Percentiles rank a stretch among this genome's conserved stretches.
phyloP scores from a whole-genome alignment of 371 early-diverging fungal species.

The Apophysomyces ossiformis region DNA sequence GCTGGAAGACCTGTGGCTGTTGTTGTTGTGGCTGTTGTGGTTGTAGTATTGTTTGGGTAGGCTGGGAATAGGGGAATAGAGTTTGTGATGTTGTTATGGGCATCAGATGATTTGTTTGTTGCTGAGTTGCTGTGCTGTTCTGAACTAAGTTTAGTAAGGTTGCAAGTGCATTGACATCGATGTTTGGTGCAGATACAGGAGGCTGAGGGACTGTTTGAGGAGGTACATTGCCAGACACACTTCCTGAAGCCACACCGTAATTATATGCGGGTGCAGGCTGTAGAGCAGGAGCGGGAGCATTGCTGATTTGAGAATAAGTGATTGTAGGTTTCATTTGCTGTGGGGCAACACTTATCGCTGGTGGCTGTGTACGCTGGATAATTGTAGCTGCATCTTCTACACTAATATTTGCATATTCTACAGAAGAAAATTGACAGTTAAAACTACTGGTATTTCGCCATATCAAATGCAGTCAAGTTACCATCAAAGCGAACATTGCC shows the following conservation, averaged over 20 bases:
- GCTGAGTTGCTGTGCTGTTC: not conserved
- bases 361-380: slow-evolving; percentile 21
- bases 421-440: not conserved
- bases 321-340: not conserved
- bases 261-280: not conserved
- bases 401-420: slow-evolving; percentile 32
- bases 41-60: not conserved
- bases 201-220: slow-evolving; percentile 5
- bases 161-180: slow-evolving; percentile 12
- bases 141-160: slow-evolving; percentile 2
- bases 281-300: not conserved
- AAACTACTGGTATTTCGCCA: too few species aligned
- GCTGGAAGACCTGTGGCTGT: not conserved
- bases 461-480: slow-evolving; percentile 13
- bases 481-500: slow-evolving; percentile 37
- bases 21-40: not conserved
- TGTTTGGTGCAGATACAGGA: not conserved
- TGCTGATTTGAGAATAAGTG: slow-evolving; percentile 5
- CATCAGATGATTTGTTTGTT: not conserved
- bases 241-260: slow-evolving; percentile 2
- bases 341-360: not conserved
- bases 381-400: slow-evolving; percentile 32
- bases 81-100: not conserved
- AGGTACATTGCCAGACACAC: not conserved
- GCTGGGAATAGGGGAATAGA: not conserved